Percentiles rank a stretch among this genome's conserved stretches.
Conservation (phyloP, 257 asterid species). For the Parsonsia alboflavescens region DNA sequence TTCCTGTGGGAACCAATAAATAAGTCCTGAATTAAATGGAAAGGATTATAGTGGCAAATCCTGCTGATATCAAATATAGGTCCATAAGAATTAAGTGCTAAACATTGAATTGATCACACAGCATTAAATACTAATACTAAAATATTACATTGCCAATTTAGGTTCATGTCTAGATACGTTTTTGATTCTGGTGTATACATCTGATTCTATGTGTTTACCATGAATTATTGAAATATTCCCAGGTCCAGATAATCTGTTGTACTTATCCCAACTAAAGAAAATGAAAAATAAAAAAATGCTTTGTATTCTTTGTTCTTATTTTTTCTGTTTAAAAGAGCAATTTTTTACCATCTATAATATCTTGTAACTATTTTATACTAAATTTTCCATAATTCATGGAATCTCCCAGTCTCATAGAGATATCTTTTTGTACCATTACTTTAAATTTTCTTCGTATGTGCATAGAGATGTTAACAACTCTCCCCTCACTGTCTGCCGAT, state of each 20-base stretch:
- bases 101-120: neutral
- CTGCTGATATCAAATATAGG: neutral
- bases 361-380: neutral
- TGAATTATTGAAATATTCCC: neutral
- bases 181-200: neutral
- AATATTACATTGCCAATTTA: neutral
- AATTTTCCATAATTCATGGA: neutral
- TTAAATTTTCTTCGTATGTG: neutral
- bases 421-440: neutral
- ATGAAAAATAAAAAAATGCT: neutral
- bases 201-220: neutral
- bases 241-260: slow-evolving; percentile 1
- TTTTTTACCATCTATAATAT: neutral
- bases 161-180: neutral
- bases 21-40: neutral
- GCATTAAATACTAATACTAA: neutral
- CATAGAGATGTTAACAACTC: neutral
- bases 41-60: neutral
- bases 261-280: neutral
- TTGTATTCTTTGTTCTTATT: neutral
- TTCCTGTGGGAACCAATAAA: neutral
- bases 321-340: neutral
- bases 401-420: neutral
- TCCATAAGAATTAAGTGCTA: neutral
- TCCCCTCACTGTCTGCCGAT: neutral